phyloP scores from a whole-genome alignment of 78 protist species.

The Blattamonas nauphoetae region DNA sequence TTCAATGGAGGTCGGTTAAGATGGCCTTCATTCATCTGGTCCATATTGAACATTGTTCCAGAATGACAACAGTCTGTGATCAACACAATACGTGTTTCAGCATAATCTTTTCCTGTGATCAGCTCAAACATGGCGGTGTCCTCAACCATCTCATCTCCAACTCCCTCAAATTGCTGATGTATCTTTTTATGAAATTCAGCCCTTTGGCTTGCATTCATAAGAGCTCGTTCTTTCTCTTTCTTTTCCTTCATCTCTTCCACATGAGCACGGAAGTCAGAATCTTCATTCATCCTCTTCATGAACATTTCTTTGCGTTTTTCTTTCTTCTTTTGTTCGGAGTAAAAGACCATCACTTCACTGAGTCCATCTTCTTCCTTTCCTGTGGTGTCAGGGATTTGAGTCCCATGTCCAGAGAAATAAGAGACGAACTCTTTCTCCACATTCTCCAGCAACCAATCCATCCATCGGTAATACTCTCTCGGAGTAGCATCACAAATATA shows the following conservation, averaged over 20 bases:
- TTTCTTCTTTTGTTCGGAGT: no score
- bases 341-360: background rate
- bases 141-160: background rate
- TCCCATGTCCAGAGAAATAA: background rate
- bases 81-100: background rate
- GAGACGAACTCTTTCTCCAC: background rate
- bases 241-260: no score
- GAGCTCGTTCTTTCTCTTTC: no score
- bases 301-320: no score
- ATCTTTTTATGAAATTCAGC: no score
- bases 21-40: no score
- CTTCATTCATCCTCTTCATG: no score
- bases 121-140: background rate
- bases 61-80: background rate
- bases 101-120: background rate
- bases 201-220: no score
- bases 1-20: no score
- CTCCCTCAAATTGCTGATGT: no score
- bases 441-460: background rate
- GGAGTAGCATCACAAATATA: background rate
- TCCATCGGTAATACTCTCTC: background rate
- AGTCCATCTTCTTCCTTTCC: background rate
- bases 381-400: background rate
- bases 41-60: no score
- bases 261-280: no score